Evolutionary conservation across 148 eudicot species (phyloP).

Genomic region (Euryodendron excelsum): DNA sequence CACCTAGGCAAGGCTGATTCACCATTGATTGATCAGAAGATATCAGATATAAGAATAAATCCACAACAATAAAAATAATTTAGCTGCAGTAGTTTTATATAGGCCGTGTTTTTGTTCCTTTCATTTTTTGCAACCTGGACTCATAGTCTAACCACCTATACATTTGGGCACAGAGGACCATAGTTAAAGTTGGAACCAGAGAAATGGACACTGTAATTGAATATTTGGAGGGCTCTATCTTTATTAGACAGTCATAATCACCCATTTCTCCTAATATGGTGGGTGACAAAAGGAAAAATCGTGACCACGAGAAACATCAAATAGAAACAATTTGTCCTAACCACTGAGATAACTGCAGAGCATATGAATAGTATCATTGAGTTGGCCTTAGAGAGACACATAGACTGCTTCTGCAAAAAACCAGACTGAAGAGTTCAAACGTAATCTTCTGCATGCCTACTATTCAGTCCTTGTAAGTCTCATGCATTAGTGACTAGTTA

Average conservation of each 20-base stretch:
- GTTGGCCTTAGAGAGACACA: background rate
- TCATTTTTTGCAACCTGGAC: background rate
- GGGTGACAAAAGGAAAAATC: background rate
- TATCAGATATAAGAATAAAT: background rate
- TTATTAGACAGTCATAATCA: background rate
- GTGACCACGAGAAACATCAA: background rate
- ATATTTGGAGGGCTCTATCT: background rate
- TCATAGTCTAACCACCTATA: background rate
- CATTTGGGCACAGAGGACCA: too few relatives aligned
- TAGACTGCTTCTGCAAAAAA: background rate
- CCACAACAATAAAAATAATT: background rate
- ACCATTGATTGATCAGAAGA: conserved; percentile 16
- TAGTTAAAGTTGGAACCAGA: too few relatives aligned
- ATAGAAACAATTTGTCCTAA: background rate
- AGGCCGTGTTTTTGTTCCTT: background rate
- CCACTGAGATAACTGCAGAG: background rate
- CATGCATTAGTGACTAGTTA: background rate
- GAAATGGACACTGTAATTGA: background rate
- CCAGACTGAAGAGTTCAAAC: background rate
- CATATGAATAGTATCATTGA: background rate
- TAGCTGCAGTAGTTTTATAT: background rate
- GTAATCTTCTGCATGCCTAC: background rate
- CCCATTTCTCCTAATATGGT: background rate
- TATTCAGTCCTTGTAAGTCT: background rate
- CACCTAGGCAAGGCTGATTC: conserved; percentile 94